Conservation (phyloP, 129 eudicot genomes). For the Cynara cardunculus region DNA sequence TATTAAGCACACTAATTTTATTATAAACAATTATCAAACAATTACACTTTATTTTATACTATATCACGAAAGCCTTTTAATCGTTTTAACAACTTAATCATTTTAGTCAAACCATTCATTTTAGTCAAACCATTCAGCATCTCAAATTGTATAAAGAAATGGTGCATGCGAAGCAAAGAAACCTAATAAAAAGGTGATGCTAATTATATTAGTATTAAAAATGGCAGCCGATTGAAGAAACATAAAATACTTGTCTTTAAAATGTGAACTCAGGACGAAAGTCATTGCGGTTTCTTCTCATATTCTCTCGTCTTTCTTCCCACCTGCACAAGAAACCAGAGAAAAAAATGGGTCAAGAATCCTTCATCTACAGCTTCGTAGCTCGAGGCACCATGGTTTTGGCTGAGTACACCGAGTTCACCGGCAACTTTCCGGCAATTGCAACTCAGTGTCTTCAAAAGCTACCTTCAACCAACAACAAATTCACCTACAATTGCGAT, state of each 20-base stretch:
- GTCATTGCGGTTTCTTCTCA: slow-evolving; percentile 21
- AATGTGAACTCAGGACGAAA: slow-evolving; percentile 23
- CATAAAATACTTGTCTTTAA: slow-evolving; percentile 32
- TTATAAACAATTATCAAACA: no score
- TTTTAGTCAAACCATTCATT: no score
- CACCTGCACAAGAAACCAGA: slow-evolving; percentile 8
- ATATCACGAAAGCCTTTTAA: no score
- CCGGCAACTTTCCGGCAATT: slow-evolving; percentile 86
- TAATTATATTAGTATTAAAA: slow-evolving; percentile 3
- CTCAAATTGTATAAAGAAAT: not conserved
- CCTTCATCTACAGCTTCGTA: slow-evolving; percentile 86
- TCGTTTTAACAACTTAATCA: no score
- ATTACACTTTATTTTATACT: no score
- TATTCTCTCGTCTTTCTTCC: slow-evolving; percentile 1
- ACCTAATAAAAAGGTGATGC: not conserved
- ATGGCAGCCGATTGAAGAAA: not conserved
- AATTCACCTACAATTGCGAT: slow-evolving; percentile 73
- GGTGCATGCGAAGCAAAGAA: slow-evolving; percentile 16
- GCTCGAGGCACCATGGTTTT: slow-evolving; percentile 82
- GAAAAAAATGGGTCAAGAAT: slow-evolving; percentile 65
- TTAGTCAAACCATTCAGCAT: no score
- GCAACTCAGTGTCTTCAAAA: slow-evolving; percentile 87
- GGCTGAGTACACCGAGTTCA: slow-evolving; percentile 85
- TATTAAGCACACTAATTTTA: no score
- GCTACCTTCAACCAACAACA: slow-evolving; percentile 61